phyloP scores from a whole-genome alignment of 2,329 filamentous ascomycete genomes.

The Davidsoniella eucalypti region DNA sequence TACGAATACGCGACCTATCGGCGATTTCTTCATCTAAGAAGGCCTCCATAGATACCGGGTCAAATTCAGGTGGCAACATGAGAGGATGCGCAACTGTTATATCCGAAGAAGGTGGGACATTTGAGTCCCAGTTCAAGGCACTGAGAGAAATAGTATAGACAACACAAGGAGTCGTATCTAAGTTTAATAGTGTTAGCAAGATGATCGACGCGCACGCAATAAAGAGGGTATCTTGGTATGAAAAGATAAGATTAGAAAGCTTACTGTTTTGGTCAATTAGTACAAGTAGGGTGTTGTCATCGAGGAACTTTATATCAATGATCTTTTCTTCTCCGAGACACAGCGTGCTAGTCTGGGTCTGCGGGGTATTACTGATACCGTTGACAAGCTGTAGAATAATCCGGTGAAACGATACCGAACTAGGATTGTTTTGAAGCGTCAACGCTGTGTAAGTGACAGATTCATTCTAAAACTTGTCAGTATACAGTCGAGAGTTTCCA shows the following conservation, averaged over 20 bases:
- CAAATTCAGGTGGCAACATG: constrained; percentile 18
- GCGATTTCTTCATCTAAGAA: constrained; percentile 27
- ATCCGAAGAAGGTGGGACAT: neutral
- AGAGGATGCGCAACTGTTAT: constrained; percentile 8
- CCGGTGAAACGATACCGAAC: constrained; percentile 28
- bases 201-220: neutral
- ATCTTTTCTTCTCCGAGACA: constrained; percentile 28
- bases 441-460: neutral
- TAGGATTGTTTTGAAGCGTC: neutral
- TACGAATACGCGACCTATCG: constrained; percentile 31
- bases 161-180: constrained; percentile 1
- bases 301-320: constrained; percentile 51
- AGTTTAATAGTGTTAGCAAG: neutral
- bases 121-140: constrained; percentile 3
- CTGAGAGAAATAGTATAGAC: constrained; percentile 10
- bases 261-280: constrained; percentile 31
- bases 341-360: constrained; percentile 25
- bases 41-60: constrained; percentile 35
- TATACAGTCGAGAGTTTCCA: constrained; percentile 17
- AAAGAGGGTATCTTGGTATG: neutral
- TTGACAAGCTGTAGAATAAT: constrained; percentile 36
- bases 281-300: constrained; percentile 43
- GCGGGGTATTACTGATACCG: constrained; percentile 35
- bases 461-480: constrained; percentile 21
- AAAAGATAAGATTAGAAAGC: neutral